These are phyloP conservation scores for Aurantiochytrium sp. DNA, from an alignment of 108 stramenopile genomes.

Conservation along the genomic window DNA sequence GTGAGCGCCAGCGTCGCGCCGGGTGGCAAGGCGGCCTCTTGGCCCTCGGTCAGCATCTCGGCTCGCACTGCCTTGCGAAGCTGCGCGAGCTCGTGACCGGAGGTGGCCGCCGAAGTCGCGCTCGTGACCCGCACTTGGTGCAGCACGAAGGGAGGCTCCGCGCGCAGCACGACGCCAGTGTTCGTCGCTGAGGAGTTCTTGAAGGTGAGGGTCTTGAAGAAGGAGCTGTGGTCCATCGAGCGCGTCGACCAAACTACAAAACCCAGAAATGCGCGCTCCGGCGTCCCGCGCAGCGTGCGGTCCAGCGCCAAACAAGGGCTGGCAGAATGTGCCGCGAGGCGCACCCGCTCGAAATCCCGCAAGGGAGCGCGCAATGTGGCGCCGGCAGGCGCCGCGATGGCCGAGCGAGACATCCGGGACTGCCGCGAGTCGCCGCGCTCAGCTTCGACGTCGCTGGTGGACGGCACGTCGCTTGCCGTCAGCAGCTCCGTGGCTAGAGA, in stretches of 20 bases:
- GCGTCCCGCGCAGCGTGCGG: not conserved
- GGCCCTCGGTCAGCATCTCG: not conserved
- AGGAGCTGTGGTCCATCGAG: not conserved
- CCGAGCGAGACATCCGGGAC: not conserved
- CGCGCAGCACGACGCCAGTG: not conserved
- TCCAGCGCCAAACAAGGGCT: not conserved
- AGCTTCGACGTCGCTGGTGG: too few species aligned
- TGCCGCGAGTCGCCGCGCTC: not conserved
- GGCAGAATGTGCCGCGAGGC: not conserved
- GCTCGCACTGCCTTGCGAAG: not conserved
- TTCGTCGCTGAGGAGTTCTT: not conserved
- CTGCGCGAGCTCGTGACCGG: not conserved
- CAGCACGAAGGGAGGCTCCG: not conserved
- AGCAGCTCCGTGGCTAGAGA: not conserved
- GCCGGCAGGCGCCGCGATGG: not conserved
- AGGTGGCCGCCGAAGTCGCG: not conserved
- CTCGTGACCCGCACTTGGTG: not conserved
- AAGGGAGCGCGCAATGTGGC: not conserved
- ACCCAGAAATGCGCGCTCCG: not conserved
- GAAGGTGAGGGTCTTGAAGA: constrained; percentile 19
- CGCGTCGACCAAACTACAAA: not conserved
- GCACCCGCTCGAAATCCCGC: not conserved
- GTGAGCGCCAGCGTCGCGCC: not conserved
- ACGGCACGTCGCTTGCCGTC: too few species aligned
- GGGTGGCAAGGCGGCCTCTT: not conserved